Evolutionary conservation across 768 basidiomycete species (phyloP).

Genomic region (Crucibulum laeve): DNA sequence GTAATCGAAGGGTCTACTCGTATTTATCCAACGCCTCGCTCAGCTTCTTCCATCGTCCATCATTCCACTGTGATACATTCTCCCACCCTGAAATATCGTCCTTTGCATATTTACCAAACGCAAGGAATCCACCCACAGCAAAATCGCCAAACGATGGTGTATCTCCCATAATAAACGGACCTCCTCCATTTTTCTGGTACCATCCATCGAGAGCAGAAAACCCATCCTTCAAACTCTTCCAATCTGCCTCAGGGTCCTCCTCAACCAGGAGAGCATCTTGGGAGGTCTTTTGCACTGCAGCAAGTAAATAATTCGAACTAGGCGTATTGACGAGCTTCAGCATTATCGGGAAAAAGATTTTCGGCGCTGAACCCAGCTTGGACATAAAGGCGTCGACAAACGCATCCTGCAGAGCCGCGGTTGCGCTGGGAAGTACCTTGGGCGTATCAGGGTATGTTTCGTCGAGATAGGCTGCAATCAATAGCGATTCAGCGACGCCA

Average conservation of each 20-base stretch:
- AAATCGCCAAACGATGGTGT: slow-evolving; percentile 35
- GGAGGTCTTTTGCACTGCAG: slow-evolving; percentile 24
- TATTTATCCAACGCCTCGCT: slow-evolving; percentile 24
- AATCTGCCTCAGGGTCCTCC: slow-evolving; percentile 26
- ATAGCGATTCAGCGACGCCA: slow-evolving; percentile 34
- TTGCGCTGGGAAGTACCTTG: slow-evolving; percentile 23
- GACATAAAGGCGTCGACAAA: slow-evolving; percentile 20
- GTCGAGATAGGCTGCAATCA: slow-evolving; percentile 49
- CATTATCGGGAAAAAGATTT: slow-evolving; percentile 13
- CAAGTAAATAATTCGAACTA: slow-evolving; percentile 27
- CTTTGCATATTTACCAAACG: slow-evolving; percentile 25
- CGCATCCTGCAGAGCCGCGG: slow-evolving; percentile 32
- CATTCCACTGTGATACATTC: slow-evolving; percentile 29
- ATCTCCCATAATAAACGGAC: slow-evolving; percentile 32
- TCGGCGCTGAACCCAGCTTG: slow-evolving; percentile 11
- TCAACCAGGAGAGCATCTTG: slow-evolving; percentile 29
- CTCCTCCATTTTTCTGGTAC: slow-evolving; percentile 21
- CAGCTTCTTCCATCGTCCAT: slow-evolving; percentile 32
- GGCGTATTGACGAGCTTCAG: slow-evolving; percentile 12
- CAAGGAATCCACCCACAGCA: slow-evolving; percentile 22
- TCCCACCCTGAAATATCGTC: slow-evolving; percentile 36
- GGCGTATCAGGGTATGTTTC: slow-evolving; percentile 40
- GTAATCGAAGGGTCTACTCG: too few relatives aligned
- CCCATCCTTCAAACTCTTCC: slow-evolving; percentile 28
- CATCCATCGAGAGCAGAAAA: slow-evolving; percentile 22